Evolutionary conservation across 352 stramenopile genomes (phyloP).

Genomic region (Phytophthora tubulina): DNA sequence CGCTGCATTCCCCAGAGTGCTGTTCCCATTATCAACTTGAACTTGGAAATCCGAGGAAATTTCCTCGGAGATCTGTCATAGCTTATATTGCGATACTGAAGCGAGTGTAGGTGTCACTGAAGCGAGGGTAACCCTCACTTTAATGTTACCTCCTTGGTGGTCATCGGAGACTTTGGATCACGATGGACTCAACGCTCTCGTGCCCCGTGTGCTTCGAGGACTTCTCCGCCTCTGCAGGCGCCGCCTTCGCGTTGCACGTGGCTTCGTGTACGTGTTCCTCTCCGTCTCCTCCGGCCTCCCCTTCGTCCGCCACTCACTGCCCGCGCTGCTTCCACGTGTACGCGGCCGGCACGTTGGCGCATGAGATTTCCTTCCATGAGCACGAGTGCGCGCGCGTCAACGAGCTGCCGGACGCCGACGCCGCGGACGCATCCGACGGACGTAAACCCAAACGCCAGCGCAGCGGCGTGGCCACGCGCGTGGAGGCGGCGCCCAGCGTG

Average conservation of each 20-base stretch:
- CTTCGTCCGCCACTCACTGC: conserved; percentile 46
- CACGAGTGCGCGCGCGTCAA: conserved; percentile 82
- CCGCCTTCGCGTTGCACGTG: conserved; percentile 70
- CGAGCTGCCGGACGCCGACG: conserved; percentile 18
- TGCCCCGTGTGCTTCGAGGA: conserved; percentile 65
- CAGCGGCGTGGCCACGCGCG: conserved; percentile 13
- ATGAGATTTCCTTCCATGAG: conserved; percentile 83
- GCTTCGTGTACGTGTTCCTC: conserved; percentile 45
- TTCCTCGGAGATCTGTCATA: too few relatives aligned
- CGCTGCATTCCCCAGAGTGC: too few relatives aligned
- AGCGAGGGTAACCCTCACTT: too few relatives aligned
- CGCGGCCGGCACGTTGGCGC: conserved; percentile 42
- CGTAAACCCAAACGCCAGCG: conserved; percentile 44
- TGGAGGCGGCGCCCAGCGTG: conserved; percentile 24
- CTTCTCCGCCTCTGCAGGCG: conserved; percentile 34
- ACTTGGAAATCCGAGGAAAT: too few relatives aligned
- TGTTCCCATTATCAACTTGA: too few relatives aligned
- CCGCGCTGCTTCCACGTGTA: conserved; percentile 76
- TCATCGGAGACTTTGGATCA: conserved; percentile 5
- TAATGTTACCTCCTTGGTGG: too few relatives aligned
- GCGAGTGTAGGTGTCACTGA: too few relatives aligned
- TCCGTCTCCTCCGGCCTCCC: conserved; percentile 21
- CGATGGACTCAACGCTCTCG: conserved; percentile 32
- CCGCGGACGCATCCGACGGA: neutral
- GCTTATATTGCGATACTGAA: too few relatives aligned